These are phyloP conservation scores for Arachis stenosperma DNA, from an alignment of 306 rosid species.

Conservation along the genomic window DNA sequence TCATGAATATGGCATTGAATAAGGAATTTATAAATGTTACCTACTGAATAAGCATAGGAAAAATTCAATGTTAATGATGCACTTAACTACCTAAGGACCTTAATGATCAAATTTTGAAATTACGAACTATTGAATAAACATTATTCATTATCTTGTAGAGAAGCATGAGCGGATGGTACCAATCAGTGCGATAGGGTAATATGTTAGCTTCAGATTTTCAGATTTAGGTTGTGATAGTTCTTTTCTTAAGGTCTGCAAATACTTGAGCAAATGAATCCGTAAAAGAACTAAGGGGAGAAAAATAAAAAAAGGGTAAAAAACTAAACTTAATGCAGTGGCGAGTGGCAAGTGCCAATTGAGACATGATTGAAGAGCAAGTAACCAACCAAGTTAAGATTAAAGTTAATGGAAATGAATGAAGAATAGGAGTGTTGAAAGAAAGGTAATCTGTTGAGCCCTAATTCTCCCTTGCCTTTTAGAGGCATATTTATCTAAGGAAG, in stretches of 20 bases:
- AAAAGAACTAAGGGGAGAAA: background rate
- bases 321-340: background rate
- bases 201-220: slow-evolving; percentile 48
- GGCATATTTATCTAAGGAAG: slow-evolving; percentile 53
- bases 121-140: background rate
- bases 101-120: background rate
- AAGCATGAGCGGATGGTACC: slow-evolving; percentile 79
- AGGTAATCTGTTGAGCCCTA: slow-evolving; percentile 81
- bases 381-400: background rate
- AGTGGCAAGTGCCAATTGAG: background rate
- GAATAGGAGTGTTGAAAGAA: too few species aligned
- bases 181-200: slow-evolving; percentile 85
- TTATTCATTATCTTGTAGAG: slow-evolving; percentile 54
- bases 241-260: slow-evolving; percentile 71
- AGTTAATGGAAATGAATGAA: too few species aligned
- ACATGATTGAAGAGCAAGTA: background rate
- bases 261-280: background rate
- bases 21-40: too few species aligned
- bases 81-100: background rate
- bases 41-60: too few species aligned
- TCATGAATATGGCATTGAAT: too few species aligned
- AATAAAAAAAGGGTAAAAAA: background rate
- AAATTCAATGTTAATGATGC: background rate
- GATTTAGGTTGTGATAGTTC: slow-evolving; percentile 53
- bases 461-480: slow-evolving; percentile 94